A percentile compares a stretch with the other conserved stretches of the same genome.
These are phyloP conservation scores for Crassisporium funariophilum DNA, from an alignment of 768 basidiomycete species.

Conservation along the genomic window DNA sequence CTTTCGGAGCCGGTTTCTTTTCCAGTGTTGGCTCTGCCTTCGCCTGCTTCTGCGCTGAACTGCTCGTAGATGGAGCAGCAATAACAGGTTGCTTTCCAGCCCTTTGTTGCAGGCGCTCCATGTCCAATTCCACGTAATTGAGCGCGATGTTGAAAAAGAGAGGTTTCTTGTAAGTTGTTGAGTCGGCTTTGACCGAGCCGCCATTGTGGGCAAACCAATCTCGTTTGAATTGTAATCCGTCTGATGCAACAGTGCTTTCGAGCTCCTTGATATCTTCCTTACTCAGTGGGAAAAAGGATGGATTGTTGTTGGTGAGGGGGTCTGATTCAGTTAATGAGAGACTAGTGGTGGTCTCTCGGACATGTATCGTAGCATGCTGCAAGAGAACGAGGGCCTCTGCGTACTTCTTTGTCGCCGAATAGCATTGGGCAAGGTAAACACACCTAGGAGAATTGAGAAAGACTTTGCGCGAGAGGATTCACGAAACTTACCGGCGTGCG, in stretches of 20 bases:
- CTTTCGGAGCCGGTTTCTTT: constrained; percentile 52
- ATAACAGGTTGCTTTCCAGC: constrained; percentile 64
- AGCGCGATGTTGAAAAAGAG: constrained; percentile 93
- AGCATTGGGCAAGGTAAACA: constrained; percentile 75
- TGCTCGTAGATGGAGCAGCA: constrained; percentile 20
- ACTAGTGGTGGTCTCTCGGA: constrained; percentile 69
- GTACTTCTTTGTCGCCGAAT: constrained; percentile 68
- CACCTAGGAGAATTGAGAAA: constrained; percentile 46
- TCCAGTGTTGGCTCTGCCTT: constrained; percentile 35
- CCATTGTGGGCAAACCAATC: constrained; percentile 84
- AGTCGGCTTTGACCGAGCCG: constrained; percentile 48
- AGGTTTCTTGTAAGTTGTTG: constrained; percentile 72
- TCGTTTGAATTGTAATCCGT: constrained; percentile 57
- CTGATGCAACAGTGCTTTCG: constrained; percentile 50
- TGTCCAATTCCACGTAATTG: constrained; percentile 87
- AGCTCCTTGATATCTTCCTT: constrained; percentile 46
- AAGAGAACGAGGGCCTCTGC: constrained; percentile 72
- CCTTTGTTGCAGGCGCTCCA: constrained; percentile 71
- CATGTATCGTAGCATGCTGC: constrained; percentile 69
- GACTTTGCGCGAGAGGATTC: constrained; percentile 15
- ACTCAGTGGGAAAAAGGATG: constrained; percentile 58
- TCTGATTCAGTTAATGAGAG: constrained; percentile 51
- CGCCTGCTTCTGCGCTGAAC: constrained; percentile 22
- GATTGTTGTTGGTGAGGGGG: constrained; percentile 43
- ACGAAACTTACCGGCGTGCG: constrained; percentile 60